Base-by-base conservation (phyloP, 345 rosid genomes). In the Trapa incisa region DNA sequence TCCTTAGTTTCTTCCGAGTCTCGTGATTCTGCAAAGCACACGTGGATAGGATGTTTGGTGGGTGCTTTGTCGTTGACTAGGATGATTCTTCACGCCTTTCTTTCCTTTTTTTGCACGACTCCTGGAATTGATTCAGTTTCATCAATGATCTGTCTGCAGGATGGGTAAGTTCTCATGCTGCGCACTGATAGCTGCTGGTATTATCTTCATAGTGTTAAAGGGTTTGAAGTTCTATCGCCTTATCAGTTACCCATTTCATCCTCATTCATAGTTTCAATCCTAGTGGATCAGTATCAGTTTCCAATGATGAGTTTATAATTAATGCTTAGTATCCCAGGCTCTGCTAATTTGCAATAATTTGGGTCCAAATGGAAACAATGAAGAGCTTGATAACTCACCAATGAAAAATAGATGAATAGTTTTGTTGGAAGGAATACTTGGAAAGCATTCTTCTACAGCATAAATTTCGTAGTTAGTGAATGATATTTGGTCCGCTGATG, bases 101-200 rank as follows among this genome's bases (percentile, higher is more conserved):
- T 54, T 6, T 5, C 3, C 2, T 33, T 54, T n/a, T n/a, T 13
- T 16, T 1, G 57, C 8, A 5, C 12, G 1, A 9, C 5, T 58
- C 11, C 35, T 16, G 15, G 11, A 43, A 63, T 6, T 67, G 67
- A 65, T 50, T 53, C 56, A 50, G 38, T 69, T 69, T 33, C 53
- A 13, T 39, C 66, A 4, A 50, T 74, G 36, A 14, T 57, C 12
- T 70, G 71, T 73, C 41, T 80, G 92, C 92, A 81, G 92, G 89
- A 87, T 76, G 92, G 92, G 92, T 83, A 85, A 61, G 89, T 76
- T 71, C 62, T 57, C 63, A 35, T 58, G 63, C 38, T 58, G 14
- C 37, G 4, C 11, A 6, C 12, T 32, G 35, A 9, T 57, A 22
- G 38, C 16, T 58, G 63, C 35, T 22, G 60, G 17, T 4, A 54